Base-by-base conservation (phyloP, 768 basidiomycete species). In the Tricholoma bakamatsutake region DNA sequence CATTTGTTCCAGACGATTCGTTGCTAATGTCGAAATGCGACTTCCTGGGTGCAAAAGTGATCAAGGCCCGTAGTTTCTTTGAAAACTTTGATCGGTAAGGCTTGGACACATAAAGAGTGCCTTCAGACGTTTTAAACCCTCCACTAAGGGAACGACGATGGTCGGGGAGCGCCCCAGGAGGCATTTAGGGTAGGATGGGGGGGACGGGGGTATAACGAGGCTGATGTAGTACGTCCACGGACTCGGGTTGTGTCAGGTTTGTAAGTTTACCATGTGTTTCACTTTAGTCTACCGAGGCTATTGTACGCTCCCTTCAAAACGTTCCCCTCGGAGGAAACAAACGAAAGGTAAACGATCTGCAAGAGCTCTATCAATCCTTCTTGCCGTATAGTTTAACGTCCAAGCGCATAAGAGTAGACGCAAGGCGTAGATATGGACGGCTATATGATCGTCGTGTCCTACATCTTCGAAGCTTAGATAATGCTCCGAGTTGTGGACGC, bases 1-100 rank as follows among this genome's bases (percentile, higher is more conserved):
- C 88, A 69, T 98, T 96, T 9, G 80, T 69, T 30, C 82, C 81
- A 18, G 87, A 87, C 10, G 72, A 68, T 64, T 83, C 81, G 67
- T 97, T 96, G 58, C 77, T 75, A 47, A 83, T 87, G 70, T 98
- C 94, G 62, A 98, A 92, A 51, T 78, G 80, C 3, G 92, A 93
- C 56, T 86, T 84, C 50, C 96, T 82, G 4, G 95, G 92, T 5
- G 85, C 80, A 71, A 97, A 98, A 17, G 89, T 87, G 63, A 96
- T 77, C 57, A 93, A 73, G 0, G 93, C 90, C 43, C 88, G 84
- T 11, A 94, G 74, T 64, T 86, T 90, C 71, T 88, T 90, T 28
- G 85, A 83, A 11, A 79, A 75, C 61, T 78, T 81, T 50, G 90
- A 88, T 4, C 87, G 83, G 69, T 84, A 88, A 1, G 88, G 84